Evolutionary conservation across 192 early-diverging fungal genomes (phyloP), one percentile per base, ranked within the genome.

Genomic region (Podila horticola): DNA sequence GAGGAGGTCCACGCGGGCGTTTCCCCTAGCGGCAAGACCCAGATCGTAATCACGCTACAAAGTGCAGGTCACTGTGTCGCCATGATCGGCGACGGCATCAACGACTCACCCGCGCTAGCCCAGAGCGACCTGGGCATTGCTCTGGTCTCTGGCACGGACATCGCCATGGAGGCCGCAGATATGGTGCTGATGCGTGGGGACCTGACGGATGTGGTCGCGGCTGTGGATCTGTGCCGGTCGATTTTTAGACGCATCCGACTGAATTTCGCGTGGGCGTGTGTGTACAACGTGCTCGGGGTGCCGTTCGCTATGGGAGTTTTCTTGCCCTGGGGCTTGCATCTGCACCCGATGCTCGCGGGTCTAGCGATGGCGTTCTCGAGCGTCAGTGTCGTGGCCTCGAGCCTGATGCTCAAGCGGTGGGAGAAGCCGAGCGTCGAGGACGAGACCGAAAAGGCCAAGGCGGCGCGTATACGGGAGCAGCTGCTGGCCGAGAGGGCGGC

Each of bases 1-100:
- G 81, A 83, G 5, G 89, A 96, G 29, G 91, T 99, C 17, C 91
- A 97, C 74, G 97, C 97, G 3, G 95, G 95, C 19, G 90, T 97
- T 4, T 93, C 95, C 22, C 97, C 97, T 0, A 89, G 90, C 10
- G 97, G 96, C 55, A 99, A 99, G 85, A 93, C 90, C 0, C 82
- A 86, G 2, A 89, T 99, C 30, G 89, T 99, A 2, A 77, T 85
- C 62, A 73, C 77, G 20, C 74, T 98, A 86, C 95, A 97, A 67
- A n/a, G 64, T 4, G 52, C 71, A 55, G 64, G 64, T 4, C 85
- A 86, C 17, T 75, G 90, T 66, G 93, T 97, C 0, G 97, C 97
- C 7, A 96, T 98, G 94, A 92, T 97, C 2, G 97, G 97, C 15
- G 97, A 98, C 75, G 97, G 97, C 57, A 91, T 97, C 71, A 98